phyloP scores from a whole-genome alignment of 2,329 filamentous ascomycete genomes.

The Verticillium alfalfae region DNA sequence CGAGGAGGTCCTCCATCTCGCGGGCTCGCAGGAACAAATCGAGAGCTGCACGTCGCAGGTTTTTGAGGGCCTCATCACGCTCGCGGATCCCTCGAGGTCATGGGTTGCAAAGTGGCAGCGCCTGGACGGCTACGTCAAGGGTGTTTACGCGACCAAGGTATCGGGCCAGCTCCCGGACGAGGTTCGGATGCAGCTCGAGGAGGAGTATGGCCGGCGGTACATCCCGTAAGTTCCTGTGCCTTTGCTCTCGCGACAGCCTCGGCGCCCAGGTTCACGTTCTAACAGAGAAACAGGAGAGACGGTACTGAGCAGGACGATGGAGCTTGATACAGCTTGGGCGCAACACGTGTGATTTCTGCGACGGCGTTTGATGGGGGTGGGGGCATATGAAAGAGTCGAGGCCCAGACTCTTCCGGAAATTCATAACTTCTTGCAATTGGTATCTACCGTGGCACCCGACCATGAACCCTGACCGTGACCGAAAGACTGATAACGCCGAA shows the following conservation, averaged over 20 bases:
- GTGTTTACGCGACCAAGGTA: conserved; percentile 93
- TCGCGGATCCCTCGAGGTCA: conserved; percentile 74
- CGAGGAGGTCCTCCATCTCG: conserved; percentile 83
- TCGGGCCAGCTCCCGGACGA: conserved; percentile 72
- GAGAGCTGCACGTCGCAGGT: conserved; percentile 93
- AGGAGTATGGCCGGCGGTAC: conserved; percentile 59
- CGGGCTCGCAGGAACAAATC: conserved; percentile 72
- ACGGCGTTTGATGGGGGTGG: conserved; percentile 19
- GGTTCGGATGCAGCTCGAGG: conserved; percentile 53
- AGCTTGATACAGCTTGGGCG: conserved; percentile 18
- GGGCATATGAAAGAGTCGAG: background rate
- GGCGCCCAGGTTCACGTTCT: background rate
- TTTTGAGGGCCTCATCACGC: conserved; percentile 85
- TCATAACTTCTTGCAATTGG: conserved; percentile 12
- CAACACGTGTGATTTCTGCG: conserved; percentile 7
- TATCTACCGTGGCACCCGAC: conserved; percentile 16
- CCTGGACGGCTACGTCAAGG: conserved; percentile 78
- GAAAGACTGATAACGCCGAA: background rate
- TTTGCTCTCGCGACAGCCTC: background rate
- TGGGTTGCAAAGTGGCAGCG: conserved; percentile 99
- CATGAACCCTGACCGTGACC: background rate
- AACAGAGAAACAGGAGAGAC: conserved; percentile 37
- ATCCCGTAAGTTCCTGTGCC: conserved; percentile 50
- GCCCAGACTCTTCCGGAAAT: conserved; percentile 4
- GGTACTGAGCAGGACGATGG: conserved; percentile 49